Base-by-base conservation (phyloP, 2,329 filamentous ascomycete genomes). In the Gnomoniopsis smithogilvyi region DNA sequence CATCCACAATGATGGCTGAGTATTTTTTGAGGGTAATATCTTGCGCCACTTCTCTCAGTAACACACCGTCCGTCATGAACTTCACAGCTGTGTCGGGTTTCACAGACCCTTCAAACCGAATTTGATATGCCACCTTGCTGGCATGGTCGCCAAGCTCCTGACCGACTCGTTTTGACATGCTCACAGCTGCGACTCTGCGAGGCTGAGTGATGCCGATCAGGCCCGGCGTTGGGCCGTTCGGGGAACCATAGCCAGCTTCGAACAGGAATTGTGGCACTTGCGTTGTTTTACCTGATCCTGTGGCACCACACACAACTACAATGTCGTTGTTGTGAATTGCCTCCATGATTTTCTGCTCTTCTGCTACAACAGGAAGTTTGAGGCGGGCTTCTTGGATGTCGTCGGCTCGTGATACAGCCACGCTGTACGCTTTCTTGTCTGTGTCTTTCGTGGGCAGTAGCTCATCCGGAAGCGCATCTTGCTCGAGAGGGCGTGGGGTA, bases 281-380 rank as follows among this genome's bases (percentile, higher is more conserved):
- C 0, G 95, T 99, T 0, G 96, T 99, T 74, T 99, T 99, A 71
- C 95, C 95, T 63, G 92, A 97, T 73, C 95, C 95, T 36, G 96
- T 99, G 15, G 92, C 89, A 73, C 95, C 95, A 76, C 94, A 97
- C 8, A 99, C 86, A 12, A 99, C 89, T 1, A 97, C 90, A 3
- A 92, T 87, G 54, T 94, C 84, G 70, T 97, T 90, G 70, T 94
- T 94, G 73, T 97, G 89, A 51, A 99, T 92, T 1, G 93, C 92
- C 74, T 99, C 95, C 93, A 99, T 98, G 33, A 99, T 93, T 68
- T 89, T 92, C 70, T 99, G 95, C 73, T 99, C 95, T 72, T 98
- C 93, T 1, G 91, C 91, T 1, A 98, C 92, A 1, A 99, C 91
- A 0, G 95, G 95, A 17, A 99, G 80, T 58, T 90, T 85, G 50